A percentile compares a stretch with the other conserved stretches of the same genome.
phyloP scores from a whole-genome alignment of 2,329 filamentous ascomycete species.

The Hysterium pulicare region DNA sequence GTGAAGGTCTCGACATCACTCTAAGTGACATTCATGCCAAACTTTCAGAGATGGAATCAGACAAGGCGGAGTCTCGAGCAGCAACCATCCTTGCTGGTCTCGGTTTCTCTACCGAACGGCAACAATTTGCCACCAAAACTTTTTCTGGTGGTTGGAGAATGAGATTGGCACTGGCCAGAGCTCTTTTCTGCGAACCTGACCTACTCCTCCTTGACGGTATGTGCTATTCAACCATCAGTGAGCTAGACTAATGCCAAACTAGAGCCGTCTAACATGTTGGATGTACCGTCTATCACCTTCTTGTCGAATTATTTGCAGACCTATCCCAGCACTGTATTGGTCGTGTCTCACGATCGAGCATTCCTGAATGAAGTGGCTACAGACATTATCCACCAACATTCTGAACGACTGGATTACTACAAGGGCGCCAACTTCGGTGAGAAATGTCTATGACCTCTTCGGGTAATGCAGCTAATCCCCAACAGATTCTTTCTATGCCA shows the following conservation, averaged over 20 bases:
- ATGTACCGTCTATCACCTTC: constrained; percentile 99
- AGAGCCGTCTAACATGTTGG: constrained; percentile 99
- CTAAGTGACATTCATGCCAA: constrained; percentile 89
- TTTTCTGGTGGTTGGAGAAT: constrained; percentile 99
- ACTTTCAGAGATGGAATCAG: constrained; percentile 96
- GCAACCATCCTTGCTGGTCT: constrained; percentile 96
- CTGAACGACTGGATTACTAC: constrained; percentile 96
- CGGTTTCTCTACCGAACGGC: constrained; percentile 89
- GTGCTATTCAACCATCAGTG: constrained; percentile 15
- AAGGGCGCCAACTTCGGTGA: constrained; percentile 84
- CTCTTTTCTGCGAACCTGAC: constrained; percentile 96
- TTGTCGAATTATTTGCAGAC: constrained; percentile 89
- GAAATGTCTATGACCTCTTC: constrained; percentile 9
- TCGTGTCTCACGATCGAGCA: constrained; percentile 97
- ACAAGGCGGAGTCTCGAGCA: constrained; percentile 93
- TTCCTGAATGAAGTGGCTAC: constrained; percentile 99
- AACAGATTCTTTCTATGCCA: constrained; percentile 87
- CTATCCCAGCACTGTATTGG: constrained; percentile 91
- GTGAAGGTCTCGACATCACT: constrained; percentile 85
- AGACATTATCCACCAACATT: constrained; percentile 98
- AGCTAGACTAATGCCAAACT: constrained; percentile 4
- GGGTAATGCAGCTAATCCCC: constrained; percentile 5
- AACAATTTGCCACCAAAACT: constrained; percentile 90
- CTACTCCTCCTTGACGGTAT: constrained; percentile 79
- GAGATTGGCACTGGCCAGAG: constrained; percentile 90